Evolutionary conservation across 345 rosid genomes (phyloP), one percentile per base, ranked within the genome.

Genomic region (Salix udensis): DNA sequence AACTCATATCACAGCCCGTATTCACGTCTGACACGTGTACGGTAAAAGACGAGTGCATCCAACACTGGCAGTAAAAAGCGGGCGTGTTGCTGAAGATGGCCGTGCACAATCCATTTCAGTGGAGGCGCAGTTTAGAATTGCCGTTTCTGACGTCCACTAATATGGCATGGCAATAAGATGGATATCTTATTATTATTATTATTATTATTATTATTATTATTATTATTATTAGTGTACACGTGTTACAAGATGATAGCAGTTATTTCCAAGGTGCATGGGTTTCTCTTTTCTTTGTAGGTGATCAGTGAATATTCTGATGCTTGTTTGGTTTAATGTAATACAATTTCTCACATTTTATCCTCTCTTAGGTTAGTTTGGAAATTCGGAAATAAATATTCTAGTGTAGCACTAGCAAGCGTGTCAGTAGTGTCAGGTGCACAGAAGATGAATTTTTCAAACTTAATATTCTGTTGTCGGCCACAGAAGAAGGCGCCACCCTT

Each of bases 401-500:
- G 6, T 34, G 36, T 34, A 0, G 19, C 15, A 15, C 18, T 1
- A 4, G 53, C 18, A 16, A 39, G 71, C 40, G 71, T 52, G 71
- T 23, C 50, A 2, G 52, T 4, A 40, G 2, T 40, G 48, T 68
- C 71, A 68, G 52, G 71, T 37, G 24, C 4, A 12, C 48, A 40
- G 77, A 2, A 67, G 71, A 69, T 81, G 82, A 37, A 0, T 71
- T 19, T 71, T 13, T 24, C 74, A 18, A 48, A 39, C 68, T 12
- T 60, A 26, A 70, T 58, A 77, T 83, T 77, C 70, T 73, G 84
- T 14, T 82, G 89, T 82, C 81, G 87, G 81, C 84, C 86, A 83
- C 70, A 68, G 48, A 76, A 71, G 79, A 67, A 65, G 68, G 68
- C 16, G 61, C 24, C 72, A 39, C 69, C 72, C 39, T 58, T 60